Evolutionary conservation across 192 early-diverging fungal genomes (phyloP), one percentile per base, ranked within the genome.

Genomic region (Powellomyces hirtus): DNA sequence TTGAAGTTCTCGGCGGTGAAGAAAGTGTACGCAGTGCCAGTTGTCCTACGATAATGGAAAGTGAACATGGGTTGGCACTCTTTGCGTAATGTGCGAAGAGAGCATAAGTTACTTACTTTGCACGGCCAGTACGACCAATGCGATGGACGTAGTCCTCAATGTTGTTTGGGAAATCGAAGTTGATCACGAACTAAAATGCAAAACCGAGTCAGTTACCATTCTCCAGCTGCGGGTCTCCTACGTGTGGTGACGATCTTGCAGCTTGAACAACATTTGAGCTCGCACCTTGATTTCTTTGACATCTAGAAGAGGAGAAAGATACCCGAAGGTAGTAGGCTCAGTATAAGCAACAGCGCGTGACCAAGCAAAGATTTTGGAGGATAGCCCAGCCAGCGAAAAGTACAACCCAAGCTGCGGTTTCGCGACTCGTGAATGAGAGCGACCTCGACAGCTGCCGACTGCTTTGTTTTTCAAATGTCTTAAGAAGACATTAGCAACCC

Each of bases 151-250:
- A 86, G 75, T 99, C 97, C 75, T 98, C 94, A 68, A 92, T 89
- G 69, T 98, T 95, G 8, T 88, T 92, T 29, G 97, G 95, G 69
- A 99, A 84, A 64, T 99, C 97, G 78, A 91, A 98, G 78, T 92
- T 94, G 79, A 98, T 84, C 35, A 97, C 95, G 62, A 79, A 71
- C 70, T 82, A 40, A 18, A 38, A 24, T 8, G 40, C 40, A 18
- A 13, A 42, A 42, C 10, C 40, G 40, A 18, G 8, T 42, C 18
- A 13, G 40, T 13, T 42, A 13, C 40, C 40, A 13, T 42, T 8
- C 40, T 42, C 40, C 40, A 42, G 18, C 18, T n/a, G n/a, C n/a
- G n/a, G n/a, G n/a, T n/a, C n/a, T n/a, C n/a, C n/a, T n/a, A 22
- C 51, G 10, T 44, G 42, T n/a, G 42, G 11, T n/a, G 42, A 42